Percentiles rank a stretch among this genome's conserved stretches.
These are phyloP conservation scores for Heliosperma pusillum DNA, from an alignment of 148 eudicot genomes.

Conservation along the genomic window DNA sequence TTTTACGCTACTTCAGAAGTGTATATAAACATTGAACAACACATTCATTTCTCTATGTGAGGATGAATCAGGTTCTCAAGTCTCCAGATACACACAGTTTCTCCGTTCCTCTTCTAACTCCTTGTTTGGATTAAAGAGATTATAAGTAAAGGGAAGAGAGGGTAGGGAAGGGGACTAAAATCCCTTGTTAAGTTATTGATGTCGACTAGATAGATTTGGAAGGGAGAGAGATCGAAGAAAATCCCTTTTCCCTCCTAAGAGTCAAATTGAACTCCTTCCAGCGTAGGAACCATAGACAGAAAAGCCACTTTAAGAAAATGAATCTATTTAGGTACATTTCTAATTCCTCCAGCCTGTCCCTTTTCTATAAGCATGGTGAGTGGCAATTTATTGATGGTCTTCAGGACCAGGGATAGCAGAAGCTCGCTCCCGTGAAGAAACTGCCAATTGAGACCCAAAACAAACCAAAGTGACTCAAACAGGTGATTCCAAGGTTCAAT, in stretches of 20 bases:
- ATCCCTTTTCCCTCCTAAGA: not conserved
- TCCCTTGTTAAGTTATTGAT: not conserved
- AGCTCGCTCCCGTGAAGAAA: not conserved
- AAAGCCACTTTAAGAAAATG: not conserved
- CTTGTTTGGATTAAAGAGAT: not conserved
- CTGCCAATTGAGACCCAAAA: not conserved
- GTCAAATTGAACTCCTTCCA: not conserved
- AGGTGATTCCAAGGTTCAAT: not conserved
- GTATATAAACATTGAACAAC: not conserved
- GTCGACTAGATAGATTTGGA: not conserved
- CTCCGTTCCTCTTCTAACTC: not conserved
- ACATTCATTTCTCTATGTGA: not conserved
- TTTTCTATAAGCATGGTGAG: not conserved
- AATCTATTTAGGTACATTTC: not conserved
- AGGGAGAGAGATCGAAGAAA: not conserved
- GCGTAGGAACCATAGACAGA: not conserved
- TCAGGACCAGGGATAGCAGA: not conserved
- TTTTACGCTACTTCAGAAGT: too few species aligned
- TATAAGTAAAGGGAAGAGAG: not conserved
- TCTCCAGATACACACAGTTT: not conserved
- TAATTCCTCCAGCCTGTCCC: not conserved
- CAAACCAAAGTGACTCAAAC: not conserved
- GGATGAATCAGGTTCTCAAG: not conserved
- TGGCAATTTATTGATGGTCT: not conserved
- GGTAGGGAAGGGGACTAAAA: not conserved